Percentiles rank a stretch among this genome's conserved stretches.
Conservation (phyloP, 108 stramenopile species). For the Pseudonitzschia multiseries region DNA sequence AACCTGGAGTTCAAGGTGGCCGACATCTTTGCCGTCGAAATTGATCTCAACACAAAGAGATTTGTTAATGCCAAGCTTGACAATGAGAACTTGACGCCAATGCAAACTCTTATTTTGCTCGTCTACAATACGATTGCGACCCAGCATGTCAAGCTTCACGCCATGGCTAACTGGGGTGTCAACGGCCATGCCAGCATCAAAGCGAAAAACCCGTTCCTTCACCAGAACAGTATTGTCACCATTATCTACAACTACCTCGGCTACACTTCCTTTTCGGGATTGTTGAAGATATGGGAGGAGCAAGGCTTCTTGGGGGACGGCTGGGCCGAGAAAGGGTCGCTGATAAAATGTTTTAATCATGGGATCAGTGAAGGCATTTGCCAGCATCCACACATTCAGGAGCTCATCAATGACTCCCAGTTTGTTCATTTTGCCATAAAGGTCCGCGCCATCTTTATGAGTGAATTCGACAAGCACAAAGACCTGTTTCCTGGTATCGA, state of each 20-base stretch:
- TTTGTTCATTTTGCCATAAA: constrained; percentile 38
- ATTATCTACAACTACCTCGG: constrained; percentile 41
- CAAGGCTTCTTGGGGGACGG: constrained; percentile 23
- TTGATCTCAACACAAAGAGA: constrained; percentile 39
- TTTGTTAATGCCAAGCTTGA: constrained; percentile 36
- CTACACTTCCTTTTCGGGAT: constrained; percentile 22
- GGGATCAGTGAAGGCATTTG: constrained; percentile 26
- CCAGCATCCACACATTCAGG: constrained; percentile 31
- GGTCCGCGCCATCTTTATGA: constrained; percentile 35
- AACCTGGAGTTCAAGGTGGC: constrained; percentile 19
- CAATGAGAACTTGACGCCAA: constrained; percentile 26
- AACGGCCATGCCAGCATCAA: constrained; percentile 7
- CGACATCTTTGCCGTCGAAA: constrained; percentile 36
- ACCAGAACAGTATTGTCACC: constrained; percentile 31
- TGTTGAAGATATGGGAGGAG: constrained; percentile 24
- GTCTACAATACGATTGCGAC: constrained; percentile 36
- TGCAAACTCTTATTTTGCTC: constrained; percentile 30
- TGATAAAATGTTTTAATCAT: constrained; percentile 24
- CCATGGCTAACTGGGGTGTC: constrained; percentile 40
- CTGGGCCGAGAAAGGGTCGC: constrained; percentile 15
- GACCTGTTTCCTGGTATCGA: constrained; percentile 31
- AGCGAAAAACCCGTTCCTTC: constrained; percentile 17
- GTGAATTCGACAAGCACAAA: constrained; percentile 34
- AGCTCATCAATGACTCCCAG: constrained; percentile 26
- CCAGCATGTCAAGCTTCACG: constrained; percentile 43